Base-by-base conservation (phyloP, 805 yeast species). In the Wickerhamomyces bovis region DNA sequence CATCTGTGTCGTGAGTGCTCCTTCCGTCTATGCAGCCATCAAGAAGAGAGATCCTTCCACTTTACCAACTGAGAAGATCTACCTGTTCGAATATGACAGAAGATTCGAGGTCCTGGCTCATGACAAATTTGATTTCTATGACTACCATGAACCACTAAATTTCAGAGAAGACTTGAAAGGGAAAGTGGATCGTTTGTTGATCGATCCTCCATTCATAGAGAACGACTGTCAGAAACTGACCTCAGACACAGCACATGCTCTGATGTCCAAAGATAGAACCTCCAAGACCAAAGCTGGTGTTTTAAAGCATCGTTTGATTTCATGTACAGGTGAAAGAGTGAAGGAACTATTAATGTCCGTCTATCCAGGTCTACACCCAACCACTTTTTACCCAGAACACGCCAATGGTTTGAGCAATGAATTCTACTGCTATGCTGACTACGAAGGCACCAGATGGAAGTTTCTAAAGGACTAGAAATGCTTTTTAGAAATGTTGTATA, bases 291-390 rank as follows among this genome's bases (percentile, higher is more conserved):
- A 53, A 12, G 19, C 48, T 8, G 83, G 83, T 1, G 70, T 54
- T 26, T 42, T 53, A 12, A 67, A 69, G 47, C 75, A 73, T 54
- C 76, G 77, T 54, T 59, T 85, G 31, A 74, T 88, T n/a, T 76
- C 85, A 4, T 85, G 92, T 53, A 89, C 97, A 2, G 97, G 97
- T 33, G 96, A 89, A 67, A 75, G 96, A 63, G 89, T 90, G 90
- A 70, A 72, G 20, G 75, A 75, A 3, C 64, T 84, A n/a, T 78
- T 89, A 31, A 60, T 68, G 30, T 67, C 73, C 42, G 75, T 75
- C 16, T 89, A 88, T 57, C 86, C 89, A 6, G 85, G 75, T 39
- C 72, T 83, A 1, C 57, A 67, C 20, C 72, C 81, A 44, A 89
- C 96, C 0, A 68, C 73, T 31, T 89, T 85, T 61, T 61, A 66